Conservation (phyloP, 2,329 filamentous ascomycete species). For the Fusarium sp. region DNA sequence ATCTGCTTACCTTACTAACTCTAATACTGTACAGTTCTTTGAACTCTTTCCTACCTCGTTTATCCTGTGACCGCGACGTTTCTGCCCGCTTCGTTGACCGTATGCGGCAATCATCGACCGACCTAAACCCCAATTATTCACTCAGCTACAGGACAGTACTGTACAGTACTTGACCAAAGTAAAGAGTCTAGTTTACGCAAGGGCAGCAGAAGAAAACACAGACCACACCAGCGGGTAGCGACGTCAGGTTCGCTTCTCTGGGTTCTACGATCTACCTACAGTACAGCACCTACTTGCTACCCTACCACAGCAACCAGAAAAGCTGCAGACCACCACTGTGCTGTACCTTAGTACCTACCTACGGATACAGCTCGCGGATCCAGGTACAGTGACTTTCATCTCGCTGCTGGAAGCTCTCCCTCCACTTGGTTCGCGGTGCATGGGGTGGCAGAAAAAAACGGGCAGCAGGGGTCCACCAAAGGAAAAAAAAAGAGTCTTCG, state of each 20-base stretch:
- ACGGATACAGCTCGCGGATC: conserved; percentile 30
- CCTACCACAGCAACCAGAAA: conserved; percentile 4
- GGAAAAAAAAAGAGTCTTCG: conserved; percentile 31
- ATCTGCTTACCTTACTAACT: conserved; percentile 1
- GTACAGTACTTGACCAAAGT: not conserved
- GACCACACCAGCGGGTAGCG: conserved; percentile 24
- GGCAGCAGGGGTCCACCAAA: conserved; percentile 39
- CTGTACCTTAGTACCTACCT: not conserved
- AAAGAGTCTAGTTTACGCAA: conserved; percentile 4
- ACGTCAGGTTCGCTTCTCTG: conserved; percentile 7
- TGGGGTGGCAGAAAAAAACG: conserved; percentile 43
- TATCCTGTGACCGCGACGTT: conserved; percentile 17
- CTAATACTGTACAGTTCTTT: conserved; percentile 9
- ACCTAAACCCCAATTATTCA: conserved; percentile 23
- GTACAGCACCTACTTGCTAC: not conserved
- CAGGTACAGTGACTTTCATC: conserved; percentile 44
- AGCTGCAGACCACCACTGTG: not conserved
- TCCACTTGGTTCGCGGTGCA: conserved; percentile 28
- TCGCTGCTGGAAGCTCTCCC: conserved; percentile 25
- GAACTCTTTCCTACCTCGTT: conserved; percentile 12
- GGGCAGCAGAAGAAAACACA: conserved; percentile 31
- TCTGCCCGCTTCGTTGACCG: conserved; percentile 28
- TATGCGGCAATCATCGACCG: conserved; percentile 34
- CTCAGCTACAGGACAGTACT: conserved; percentile 2
- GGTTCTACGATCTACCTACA: not conserved